Conservation (phyloP, 257 asterid genomes). For the Sherardia arvensis region DNA sequence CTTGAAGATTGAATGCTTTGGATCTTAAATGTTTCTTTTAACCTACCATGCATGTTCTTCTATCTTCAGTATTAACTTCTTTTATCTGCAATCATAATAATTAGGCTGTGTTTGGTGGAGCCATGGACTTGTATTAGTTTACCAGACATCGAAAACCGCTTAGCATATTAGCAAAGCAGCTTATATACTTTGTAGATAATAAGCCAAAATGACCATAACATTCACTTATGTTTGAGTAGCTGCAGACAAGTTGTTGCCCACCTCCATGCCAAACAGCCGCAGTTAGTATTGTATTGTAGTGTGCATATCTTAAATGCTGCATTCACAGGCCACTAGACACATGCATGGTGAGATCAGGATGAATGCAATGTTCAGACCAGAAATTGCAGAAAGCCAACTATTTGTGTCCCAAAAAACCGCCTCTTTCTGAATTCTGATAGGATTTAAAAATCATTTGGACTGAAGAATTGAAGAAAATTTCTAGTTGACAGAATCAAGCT, state of each 20-base stretch:
- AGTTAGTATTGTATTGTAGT: background rate
- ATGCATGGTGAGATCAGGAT: background rate
- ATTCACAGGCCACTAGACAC: background rate
- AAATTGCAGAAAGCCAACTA: slow-evolving; percentile 12
- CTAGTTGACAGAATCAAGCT: slow-evolving; percentile 11
- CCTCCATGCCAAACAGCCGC: slow-evolving; percentile 12
- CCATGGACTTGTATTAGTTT: background rate
- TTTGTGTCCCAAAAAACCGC: slow-evolving; percentile 1
- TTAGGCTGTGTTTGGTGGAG: background rate
- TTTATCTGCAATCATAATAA: background rate
- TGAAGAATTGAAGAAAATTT: background rate
- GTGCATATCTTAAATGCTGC: background rate
- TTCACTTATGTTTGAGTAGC: slow-evolving; percentile 13
- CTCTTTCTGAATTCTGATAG: background rate
- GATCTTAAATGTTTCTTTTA: background rate
- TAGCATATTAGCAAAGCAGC: background rate
- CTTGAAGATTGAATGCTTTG: too few species aligned
- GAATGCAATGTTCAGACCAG: slow-evolving; percentile 6
- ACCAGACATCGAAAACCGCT: background rate
- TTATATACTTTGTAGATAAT: background rate
- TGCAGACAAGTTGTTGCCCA: slow-evolving; percentile 24
- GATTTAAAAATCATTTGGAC: background rate
- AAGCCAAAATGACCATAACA: too few species aligned
- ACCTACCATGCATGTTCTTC: background rate
- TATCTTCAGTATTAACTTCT: background rate